phyloP scores from a whole-genome alignment of 768 basidiomycete species.

The Tricholoma sp. region DNA sequence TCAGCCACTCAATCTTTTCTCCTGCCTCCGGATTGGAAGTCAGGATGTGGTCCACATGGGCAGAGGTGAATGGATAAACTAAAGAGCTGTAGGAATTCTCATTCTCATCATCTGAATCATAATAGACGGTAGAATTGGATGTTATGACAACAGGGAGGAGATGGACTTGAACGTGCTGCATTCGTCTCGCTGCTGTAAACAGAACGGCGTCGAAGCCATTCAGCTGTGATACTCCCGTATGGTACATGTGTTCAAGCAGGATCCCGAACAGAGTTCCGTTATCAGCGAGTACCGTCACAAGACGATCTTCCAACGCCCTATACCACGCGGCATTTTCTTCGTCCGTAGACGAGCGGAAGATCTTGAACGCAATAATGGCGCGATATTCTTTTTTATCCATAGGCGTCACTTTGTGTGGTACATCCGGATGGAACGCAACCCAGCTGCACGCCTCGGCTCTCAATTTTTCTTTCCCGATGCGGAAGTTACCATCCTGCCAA shows the following conservation, averaged over 20 bases:
- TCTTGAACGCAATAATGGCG: constrained; percentile 26
- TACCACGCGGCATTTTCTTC: too few relatives aligned
- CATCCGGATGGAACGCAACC: constrained; percentile 28
- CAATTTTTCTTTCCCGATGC: not conserved
- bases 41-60: not conserved
- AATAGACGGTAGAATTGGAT: not conserved
- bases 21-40: not conserved
- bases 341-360: too few relatives aligned
- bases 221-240: constrained; percentile 16
- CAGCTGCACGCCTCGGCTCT: constrained; percentile 12
- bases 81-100: not conserved
- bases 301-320: too few relatives aligned
- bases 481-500: constrained; percentile 4
- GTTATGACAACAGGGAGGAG: constrained; percentile 4
- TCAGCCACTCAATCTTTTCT: not conserved
- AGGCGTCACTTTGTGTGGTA: constrained; percentile 17
- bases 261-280: constrained; percentile 18
- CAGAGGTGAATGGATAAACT: not conserved
- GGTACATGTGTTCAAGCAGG: constrained; percentile 22
- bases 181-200: constrained; percentile 4
- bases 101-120: not conserved
- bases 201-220: constrained; percentile 20
- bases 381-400: constrained; percentile 15
- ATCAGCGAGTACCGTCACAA: not conserved
- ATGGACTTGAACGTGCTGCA: constrained; percentile 11